Conservation (phyloP, 1,139 yeast species). For the Meyerozyma guilliermondii region DNA sequence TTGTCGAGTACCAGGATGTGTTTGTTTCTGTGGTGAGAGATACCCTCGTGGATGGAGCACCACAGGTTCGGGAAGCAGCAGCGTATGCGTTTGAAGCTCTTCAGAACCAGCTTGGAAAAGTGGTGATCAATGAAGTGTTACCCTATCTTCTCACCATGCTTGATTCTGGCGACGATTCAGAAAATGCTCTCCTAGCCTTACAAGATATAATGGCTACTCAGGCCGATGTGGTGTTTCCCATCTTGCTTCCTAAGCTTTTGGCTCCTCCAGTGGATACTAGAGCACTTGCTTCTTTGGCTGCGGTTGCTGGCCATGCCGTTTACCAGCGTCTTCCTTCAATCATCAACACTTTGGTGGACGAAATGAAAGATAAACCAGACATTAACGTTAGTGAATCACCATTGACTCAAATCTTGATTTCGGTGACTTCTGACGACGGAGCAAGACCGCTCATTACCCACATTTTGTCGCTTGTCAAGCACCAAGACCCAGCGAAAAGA, state of each 20-base stretch:
- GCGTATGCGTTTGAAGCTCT: constrained; percentile 86
- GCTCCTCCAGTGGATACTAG: constrained; percentile 81
- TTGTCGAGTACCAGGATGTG: constrained; percentile 60
- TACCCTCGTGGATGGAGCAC: constrained; percentile 71
- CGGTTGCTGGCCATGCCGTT: constrained; percentile 84
- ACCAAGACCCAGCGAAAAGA: constrained; percentile 67
- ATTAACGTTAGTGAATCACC: constrained; percentile 31
- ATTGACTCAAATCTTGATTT: constrained; percentile 62
- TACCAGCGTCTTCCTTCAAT: constrained; percentile 68
- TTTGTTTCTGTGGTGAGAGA: constrained; percentile 73
- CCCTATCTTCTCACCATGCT: constrained; percentile 77
- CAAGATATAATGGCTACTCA: constrained; percentile 90
- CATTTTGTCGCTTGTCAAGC: constrained; percentile 67
- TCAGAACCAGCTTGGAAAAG: constrained; percentile 76
- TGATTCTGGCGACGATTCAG: constrained; percentile 50
- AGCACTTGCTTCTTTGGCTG: constrained; percentile 84
- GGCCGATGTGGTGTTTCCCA: constrained; percentile 90
- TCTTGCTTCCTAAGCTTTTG: constrained; percentile 79
- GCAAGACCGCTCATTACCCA: constrained; percentile 83
- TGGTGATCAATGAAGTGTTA: constrained; percentile 81
- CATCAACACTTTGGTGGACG: constrained; percentile 63
- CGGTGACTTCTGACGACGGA: constrained; percentile 77
- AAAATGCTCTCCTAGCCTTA: constrained; percentile 79
- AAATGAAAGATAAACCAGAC: constrained; percentile 31
- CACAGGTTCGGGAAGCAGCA: constrained; percentile 81